Percentiles rank a stretch among this genome's conserved stretches.
phyloP scores from a whole-genome alignment of 306 rosid species.

The Medicago arabica region DNA sequence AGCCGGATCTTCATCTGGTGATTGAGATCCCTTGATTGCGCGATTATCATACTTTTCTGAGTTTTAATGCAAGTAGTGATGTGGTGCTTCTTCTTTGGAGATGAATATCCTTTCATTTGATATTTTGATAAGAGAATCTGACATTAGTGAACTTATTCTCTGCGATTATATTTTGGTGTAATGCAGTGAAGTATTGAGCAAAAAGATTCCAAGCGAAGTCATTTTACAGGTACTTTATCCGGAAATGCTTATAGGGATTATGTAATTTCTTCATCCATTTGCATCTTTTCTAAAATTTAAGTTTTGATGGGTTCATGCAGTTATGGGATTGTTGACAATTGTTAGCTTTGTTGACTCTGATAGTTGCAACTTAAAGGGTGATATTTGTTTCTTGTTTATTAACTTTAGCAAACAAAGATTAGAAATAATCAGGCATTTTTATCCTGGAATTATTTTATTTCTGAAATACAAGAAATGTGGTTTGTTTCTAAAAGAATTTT shows the following conservation, averaged over 20 bases:
- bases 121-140: conserved; percentile 23
- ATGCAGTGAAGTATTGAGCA: conserved; percentile 79
- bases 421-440: not conserved
- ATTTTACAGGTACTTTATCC: conserved; percentile 74
- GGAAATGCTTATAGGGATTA: conserved; percentile 19
- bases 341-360: conserved; percentile 6
- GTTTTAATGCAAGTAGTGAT: conserved; percentile 15
- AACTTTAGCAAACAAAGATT: not conserved
- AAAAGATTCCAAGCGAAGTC: conserved; percentile 72
- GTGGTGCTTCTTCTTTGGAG: conserved; percentile 10
- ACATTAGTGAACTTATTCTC: not conserved
- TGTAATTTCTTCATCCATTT: conserved; percentile 3
- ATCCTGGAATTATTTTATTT: too few relatives aligned
- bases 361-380: conserved; percentile 6
- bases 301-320: conserved; percentile 22
- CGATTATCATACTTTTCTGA: conserved; percentile 14
- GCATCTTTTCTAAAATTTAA: conserved; percentile 16
- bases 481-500: too few relatives aligned
- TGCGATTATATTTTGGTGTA: conserved; percentile 30
- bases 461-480: too few relatives aligned
- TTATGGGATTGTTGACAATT: conserved; percentile 4
- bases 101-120: conserved; percentile 33
- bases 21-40: not conserved
- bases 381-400: conserved; percentile 10
- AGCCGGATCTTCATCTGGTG: not conserved